Evolutionary conservation across 352 stramenopile genomes (phyloP).

Genomic region (Phytophthora meadii): DNA sequence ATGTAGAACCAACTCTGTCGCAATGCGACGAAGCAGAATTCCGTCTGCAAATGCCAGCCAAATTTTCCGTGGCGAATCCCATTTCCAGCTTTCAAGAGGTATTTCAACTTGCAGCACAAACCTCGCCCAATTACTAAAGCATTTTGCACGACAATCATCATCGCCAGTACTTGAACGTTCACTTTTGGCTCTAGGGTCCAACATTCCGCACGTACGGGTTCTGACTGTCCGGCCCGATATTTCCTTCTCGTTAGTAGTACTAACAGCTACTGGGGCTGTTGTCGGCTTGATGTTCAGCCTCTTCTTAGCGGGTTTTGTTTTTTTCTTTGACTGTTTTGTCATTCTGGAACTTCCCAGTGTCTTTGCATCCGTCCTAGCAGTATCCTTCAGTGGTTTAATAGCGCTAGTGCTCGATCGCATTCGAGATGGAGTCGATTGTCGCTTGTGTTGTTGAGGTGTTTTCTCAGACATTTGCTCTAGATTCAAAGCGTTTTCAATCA

Average conservation of each 20-base stretch:
- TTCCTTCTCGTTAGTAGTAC: background rate
- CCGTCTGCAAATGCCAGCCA: slow-evolving; percentile 39
- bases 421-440: slow-evolving; percentile 7
- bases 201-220: slow-evolving; percentile 48
- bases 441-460: background rate
- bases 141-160: slow-evolving; percentile 9
- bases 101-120: slow-evolving; percentile 20
- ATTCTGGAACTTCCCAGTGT: background rate
- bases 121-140: slow-evolving; percentile 25
- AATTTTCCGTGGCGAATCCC: slow-evolving; percentile 9
- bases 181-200: slow-evolving; percentile 35
- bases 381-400: background rate
- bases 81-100: slow-evolving; percentile 13
- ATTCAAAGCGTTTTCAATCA: slow-evolving; percentile 20
- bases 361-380: background rate
- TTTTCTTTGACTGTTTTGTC: slow-evolving; percentile 14
- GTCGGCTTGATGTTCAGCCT: background rate
- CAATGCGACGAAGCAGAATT: slow-evolving; percentile 47
- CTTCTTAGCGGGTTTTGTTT: slow-evolving; percentile 9
- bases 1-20: slow-evolving; percentile 23
- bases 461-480: background rate
- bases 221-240: slow-evolving; percentile 15
- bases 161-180: background rate
- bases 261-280: background rate
- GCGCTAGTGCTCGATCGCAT: background rate